Evolutionary conservation across 176 grass and related monocot genomes (phyloP).

Genomic region (Aechmea fasciata): DNA sequence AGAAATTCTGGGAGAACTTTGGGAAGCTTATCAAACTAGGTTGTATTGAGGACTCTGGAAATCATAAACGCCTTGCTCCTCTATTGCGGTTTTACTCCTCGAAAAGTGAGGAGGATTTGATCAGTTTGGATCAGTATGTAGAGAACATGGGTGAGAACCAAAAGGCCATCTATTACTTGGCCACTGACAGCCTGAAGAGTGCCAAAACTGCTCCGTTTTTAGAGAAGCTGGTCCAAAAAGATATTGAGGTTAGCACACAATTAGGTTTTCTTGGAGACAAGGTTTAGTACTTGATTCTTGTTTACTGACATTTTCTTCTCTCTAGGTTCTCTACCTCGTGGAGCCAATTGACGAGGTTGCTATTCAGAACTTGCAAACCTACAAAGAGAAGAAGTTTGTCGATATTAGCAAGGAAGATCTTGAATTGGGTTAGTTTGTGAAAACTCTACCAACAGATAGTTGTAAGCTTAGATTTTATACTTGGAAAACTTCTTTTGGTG

Average conservation of each 20-base stretch:
- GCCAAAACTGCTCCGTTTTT: conserved; percentile 82
- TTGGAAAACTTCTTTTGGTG: background rate
- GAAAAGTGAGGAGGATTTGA: conserved; percentile 58
- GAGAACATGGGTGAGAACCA: conserved; percentile 77
- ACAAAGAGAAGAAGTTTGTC: conserved; percentile 88
- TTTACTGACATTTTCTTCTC: conserved; percentile 15
- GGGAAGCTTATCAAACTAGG: conserved; percentile 81
- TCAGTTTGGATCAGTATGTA: conserved; percentile 79
- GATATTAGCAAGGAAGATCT: conserved; percentile 92
- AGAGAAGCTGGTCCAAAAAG: conserved; percentile 82
- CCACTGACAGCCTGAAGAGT: conserved; percentile 71
- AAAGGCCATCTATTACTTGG: conserved; percentile 86
- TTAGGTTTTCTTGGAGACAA: conserved; percentile 2
- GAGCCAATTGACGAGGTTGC: conserved; percentile 92
- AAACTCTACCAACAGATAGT: background rate
- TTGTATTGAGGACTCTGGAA: conserved; percentile 87
- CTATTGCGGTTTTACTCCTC: conserved; percentile 65
- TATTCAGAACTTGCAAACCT: conserved; percentile 90
- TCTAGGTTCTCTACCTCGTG: conserved; percentile 71
- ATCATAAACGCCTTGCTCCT: conserved; percentile 66
- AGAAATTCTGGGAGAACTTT: conserved; percentile 96
- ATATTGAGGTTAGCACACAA: conserved; percentile 46
- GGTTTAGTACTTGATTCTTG: background rate
- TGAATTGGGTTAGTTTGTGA: conserved; percentile 46
- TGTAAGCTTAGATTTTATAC: background rate